Conservation (phyloP, 2,329 filamentous ascomycete genomes). For the Ceratocystis lukuohia region DNA sequence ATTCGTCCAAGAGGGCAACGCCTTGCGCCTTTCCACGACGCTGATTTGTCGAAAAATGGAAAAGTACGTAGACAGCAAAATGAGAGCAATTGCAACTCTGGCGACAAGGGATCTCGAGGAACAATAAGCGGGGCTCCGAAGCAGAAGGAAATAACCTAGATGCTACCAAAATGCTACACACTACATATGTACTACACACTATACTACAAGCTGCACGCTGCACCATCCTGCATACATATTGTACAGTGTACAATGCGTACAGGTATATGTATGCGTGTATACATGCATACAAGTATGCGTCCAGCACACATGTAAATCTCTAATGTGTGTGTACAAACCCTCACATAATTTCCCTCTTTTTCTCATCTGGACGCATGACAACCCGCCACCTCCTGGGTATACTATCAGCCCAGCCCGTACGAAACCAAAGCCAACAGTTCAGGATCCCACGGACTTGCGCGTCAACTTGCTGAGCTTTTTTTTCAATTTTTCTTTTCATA, state of each 20-base stretch:
- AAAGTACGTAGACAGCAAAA: not conserved
- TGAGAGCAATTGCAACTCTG: not conserved
- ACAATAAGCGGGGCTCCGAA: constrained; percentile 5
- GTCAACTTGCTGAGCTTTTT: not conserved
- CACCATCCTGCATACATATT: not conserved
- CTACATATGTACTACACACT: not conserved
- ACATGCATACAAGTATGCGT: not conserved
- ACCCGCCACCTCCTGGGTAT: not conserved
- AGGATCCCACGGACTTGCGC: not conserved
- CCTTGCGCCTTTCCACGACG: not conserved
- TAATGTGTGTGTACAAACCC: not conserved
- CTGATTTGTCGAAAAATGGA: not conserved
- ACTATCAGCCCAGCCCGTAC: not conserved
- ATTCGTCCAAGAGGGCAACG: not conserved
- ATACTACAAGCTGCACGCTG: not conserved
- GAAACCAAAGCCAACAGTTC: not conserved
- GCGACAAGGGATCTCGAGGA: constrained; percentile 3
- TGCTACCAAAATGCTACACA: not conserved
- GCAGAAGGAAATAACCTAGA: constrained; percentile 4
- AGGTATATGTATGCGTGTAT: not conserved
- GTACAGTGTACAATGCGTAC: not conserved
- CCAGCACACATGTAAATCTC: not conserved
- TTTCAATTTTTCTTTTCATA: too few relatives aligned
- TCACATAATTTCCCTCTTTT: not conserved
- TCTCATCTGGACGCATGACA: not conserved